A percentile compares a stretch with the other conserved stretches of the same genome.
Conservation (phyloP, 345 rosid genomes). For the Euphorbia lathyris region DNA sequence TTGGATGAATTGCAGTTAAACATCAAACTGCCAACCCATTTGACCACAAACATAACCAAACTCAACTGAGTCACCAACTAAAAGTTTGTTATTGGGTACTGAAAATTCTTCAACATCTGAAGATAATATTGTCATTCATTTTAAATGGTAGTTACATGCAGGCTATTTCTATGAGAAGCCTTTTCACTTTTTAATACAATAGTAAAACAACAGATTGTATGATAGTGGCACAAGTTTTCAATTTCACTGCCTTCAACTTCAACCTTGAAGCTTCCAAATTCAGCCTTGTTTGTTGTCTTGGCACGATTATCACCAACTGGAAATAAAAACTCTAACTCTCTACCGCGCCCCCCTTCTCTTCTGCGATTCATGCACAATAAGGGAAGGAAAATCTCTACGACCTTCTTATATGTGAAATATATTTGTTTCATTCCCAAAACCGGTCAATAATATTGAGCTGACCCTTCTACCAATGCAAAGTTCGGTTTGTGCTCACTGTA, state of each 20-base stretch:
- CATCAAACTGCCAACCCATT: background rate
- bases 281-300: background rate
- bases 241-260: conserved; percentile 3
- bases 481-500: conserved; percentile 64
- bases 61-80: background rate
- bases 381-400: background rate
- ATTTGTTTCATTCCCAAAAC: background rate
- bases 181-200: background rate
- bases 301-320: background rate
- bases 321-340: conserved; percentile 3
- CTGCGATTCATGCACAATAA: background rate
- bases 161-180: background rate
- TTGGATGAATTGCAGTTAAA: background rate
- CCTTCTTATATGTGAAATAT: background rate
- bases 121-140: conserved; percentile 1
- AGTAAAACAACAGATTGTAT: background rate
- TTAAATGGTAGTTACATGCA: conserved; percentile 3
- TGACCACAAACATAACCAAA: background rate
- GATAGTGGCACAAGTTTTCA: background rate
- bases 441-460: conserved; percentile 29
- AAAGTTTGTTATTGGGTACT: background rate
- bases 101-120: background rate
- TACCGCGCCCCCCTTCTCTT: conserved; percentile 4
- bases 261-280: conserved; percentile 5
- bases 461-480: conserved; percentile 34